Conservation (phyloP, 2,329 filamentous ascomycete genomes). For the Ceratocystis alfenasii region DNA sequence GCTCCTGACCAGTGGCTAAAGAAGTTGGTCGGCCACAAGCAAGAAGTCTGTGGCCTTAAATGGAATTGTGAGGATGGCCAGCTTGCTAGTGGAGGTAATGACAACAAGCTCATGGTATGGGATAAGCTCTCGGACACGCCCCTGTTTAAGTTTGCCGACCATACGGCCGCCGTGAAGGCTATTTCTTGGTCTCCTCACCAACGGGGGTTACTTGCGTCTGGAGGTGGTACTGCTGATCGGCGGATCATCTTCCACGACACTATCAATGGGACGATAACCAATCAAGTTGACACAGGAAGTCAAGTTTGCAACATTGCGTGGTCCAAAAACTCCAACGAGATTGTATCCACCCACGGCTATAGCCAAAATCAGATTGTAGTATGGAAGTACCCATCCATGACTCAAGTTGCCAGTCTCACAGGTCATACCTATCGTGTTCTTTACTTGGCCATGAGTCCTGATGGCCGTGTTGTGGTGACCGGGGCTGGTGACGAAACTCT, state of each 20-base stretch:
- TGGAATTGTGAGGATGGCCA: conserved; percentile 97
- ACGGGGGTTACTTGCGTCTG: conserved; percentile 82
- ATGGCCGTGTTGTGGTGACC: conserved; percentile 86
- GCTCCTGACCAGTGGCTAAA: conserved; percentile 81
- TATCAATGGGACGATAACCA: conserved; percentile 62
- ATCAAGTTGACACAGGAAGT: conserved; percentile 89
- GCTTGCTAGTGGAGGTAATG: conserved; percentile 88
- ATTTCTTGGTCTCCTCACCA: conserved; percentile 98
- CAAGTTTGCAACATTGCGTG: conserved; percentile 98
- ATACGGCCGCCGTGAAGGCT: conserved; percentile 91
- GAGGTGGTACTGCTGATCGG: conserved; percentile 87
- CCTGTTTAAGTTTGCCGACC: conserved; percentile 85
- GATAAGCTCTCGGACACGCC: conserved; percentile 89
- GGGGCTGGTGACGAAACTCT: conserved; percentile 93
- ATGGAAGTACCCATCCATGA: conserved; percentile 99
- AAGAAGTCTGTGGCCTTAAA: conserved; percentile 90
- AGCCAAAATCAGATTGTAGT: conserved; percentile 98
- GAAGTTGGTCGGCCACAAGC: conserved; percentile 86
- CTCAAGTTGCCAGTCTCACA: conserved; percentile 86
- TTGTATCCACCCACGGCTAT: conserved; percentile 94
- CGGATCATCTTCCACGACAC: conserved; percentile 99
- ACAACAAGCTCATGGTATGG: conserved; percentile 99
- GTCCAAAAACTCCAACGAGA: conserved; percentile 95
- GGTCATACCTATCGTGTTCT: conserved; percentile 94
- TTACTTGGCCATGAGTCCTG: conserved; percentile 94